Evolutionary conservation across 441 rosid species (phyloP).

Genomic region (Erysimum cheiri): DNA sequence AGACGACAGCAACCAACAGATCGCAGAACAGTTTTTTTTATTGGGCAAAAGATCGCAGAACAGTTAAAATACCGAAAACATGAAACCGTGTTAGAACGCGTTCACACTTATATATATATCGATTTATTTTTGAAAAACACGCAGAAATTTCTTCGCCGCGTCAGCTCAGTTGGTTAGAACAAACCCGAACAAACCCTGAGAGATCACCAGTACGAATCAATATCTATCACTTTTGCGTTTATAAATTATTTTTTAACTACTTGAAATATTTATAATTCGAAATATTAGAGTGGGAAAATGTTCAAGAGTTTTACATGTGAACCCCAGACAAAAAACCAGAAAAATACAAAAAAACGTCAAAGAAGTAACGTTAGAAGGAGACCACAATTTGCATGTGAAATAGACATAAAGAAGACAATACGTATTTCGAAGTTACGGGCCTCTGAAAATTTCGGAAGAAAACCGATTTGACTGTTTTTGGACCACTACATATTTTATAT

Average conservation of each 20-base stretch:
- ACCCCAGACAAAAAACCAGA: conserved; percentile 6
- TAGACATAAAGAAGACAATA: conserved; percentile 40
- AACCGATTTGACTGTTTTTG: conserved; percentile 26
- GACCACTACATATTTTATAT: conserved; percentile 2
- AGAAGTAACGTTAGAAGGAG: conserved; percentile 40
- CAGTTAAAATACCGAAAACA: conserved; percentile 33
- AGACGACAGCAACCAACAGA: conserved; percentile 38
- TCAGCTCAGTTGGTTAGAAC: conserved; percentile 20
- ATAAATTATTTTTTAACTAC: neutral
- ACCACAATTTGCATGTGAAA: conserved; percentile 45
- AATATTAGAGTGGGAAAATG: conserved; percentile 31
- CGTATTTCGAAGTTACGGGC: conserved; percentile 31
- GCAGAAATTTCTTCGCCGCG: neutral
- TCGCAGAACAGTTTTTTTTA: conserved; percentile 26
- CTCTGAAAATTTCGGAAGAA: conserved; percentile 30
- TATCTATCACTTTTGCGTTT: neutral
- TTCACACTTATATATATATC: neutral
- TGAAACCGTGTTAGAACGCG: conserved; percentile 39
- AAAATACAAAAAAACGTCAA: conserved; percentile 43
- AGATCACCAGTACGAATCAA: neutral
- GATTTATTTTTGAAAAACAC: neutral
- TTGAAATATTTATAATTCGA: neutral
- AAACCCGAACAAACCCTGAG: neutral
- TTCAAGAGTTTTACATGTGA: conserved; percentile 36
- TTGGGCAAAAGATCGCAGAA: conserved; percentile 32